These are phyloP conservation scores for Alternaria rosae DNA, from an alignment of 2,329 filamentous ascomycete genomes.

Conservation along the genomic window DNA sequence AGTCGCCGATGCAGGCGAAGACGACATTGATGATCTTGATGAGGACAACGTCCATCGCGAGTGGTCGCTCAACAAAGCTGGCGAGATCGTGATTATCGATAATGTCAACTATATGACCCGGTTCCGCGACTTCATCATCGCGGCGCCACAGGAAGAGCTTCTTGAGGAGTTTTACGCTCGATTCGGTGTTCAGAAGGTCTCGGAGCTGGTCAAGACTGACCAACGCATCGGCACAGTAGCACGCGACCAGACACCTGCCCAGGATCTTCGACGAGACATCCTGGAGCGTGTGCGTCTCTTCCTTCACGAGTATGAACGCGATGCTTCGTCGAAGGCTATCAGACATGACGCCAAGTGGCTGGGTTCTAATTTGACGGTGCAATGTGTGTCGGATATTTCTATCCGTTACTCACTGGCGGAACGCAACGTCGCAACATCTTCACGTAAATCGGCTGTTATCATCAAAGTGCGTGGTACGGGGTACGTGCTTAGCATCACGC, in stretches of 20 bases:
- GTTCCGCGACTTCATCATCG: conserved; percentile 85
- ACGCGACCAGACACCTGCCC: conserved; percentile 72
- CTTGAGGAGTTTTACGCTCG: conserved; percentile 85
- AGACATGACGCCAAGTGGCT: conserved; percentile 90
- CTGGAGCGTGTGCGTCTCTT: conserved; percentile 90
- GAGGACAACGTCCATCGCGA: conserved; percentile 65
- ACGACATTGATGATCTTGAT: conserved; percentile 55
- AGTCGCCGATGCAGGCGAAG: conserved; percentile 40
- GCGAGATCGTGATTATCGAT: conserved; percentile 74
- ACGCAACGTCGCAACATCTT: conserved; percentile 61
- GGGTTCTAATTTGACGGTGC: conserved; percentile 80
- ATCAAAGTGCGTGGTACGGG: conserved; percentile 71
- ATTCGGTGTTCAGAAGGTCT: conserved; percentile 80
- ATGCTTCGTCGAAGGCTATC: conserved; percentile 66
- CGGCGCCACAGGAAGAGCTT: conserved; percentile 86
- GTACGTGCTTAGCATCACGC: conserved; percentile 78
- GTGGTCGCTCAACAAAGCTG: conserved; percentile 77
- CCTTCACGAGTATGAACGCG: conserved; percentile 79
- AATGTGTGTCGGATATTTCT: conserved; percentile 78
- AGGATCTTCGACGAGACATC: conserved; percentile 78
- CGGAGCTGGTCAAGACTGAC: conserved; percentile 79
- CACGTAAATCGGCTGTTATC: conserved; percentile 71
- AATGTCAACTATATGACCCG: conserved; percentile 70
- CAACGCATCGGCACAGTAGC: conserved; percentile 72
- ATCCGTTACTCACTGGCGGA: conserved; percentile 79